Conservation (phyloP, 2,329 filamentous ascomycete genomes). For the Fusarium hostae region DNA sequence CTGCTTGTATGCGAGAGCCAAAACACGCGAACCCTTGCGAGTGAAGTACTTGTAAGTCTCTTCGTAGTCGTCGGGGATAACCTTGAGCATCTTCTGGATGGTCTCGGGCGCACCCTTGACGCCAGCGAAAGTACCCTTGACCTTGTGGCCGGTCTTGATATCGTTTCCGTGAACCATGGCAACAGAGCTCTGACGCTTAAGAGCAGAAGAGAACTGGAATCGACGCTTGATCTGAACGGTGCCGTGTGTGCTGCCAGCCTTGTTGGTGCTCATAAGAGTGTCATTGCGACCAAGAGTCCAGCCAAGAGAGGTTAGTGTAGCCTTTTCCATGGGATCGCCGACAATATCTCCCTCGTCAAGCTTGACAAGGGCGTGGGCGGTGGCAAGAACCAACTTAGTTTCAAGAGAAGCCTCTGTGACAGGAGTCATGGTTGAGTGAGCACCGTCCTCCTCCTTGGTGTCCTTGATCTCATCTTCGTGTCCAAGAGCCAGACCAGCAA, state of each 20-base stretch:
- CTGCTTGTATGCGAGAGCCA: slow-evolving; percentile 94
- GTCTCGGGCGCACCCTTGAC: slow-evolving; percentile 99
- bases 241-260: slow-evolving; percentile 60
- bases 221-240: slow-evolving; percentile 94
- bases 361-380: slow-evolving; percentile 94
- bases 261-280: slow-evolving; percentile 72
- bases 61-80: slow-evolving; percentile 88
- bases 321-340: slow-evolving; percentile 99
- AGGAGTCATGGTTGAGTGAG: slow-evolving; percentile 80
- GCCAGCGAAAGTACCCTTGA: slow-evolving; percentile 88
- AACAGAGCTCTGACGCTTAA: slow-evolving; percentile 96
- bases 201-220: slow-evolving; percentile 96
- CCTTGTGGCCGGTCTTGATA: slow-evolving; percentile 76
- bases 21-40: slow-evolving; percentile 90
- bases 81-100: slow-evolving; percentile 90
- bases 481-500: slow-evolving; percentile 86
- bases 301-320: slow-evolving; percentile 86
- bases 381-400: slow-evolving; percentile 92
- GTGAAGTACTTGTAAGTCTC: slow-evolving; percentile 99
- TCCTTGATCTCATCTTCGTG: slow-evolving; percentile 70
- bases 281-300: slow-evolving; percentile 95
- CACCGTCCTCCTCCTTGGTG: slow-evolving; percentile 78
- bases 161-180: slow-evolving; percentile 82
- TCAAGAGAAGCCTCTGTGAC: slow-evolving; percentile 78
- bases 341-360: slow-evolving; percentile 97